Evolutionary conservation across 2,329 filamentous ascomycete species (phyloP).

Genomic region (Penicillium sp.): DNA sequence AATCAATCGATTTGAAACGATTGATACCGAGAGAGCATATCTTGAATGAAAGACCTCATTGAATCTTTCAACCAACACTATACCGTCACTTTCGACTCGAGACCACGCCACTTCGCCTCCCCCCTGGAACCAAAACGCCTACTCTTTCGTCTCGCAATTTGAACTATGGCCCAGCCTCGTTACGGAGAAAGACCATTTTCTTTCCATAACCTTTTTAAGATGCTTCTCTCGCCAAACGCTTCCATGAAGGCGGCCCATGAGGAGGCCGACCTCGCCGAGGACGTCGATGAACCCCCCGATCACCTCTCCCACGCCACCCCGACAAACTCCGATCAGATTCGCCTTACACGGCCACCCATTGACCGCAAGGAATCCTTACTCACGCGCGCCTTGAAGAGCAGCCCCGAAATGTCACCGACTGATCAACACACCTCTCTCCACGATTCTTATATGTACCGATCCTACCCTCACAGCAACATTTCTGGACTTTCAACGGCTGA

Average conservation of each 20-base stretch:
- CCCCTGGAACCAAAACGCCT: conserved; percentile 10
- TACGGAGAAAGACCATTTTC: conserved; percentile 36
- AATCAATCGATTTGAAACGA: conserved; percentile 31
- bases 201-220: conserved; percentile 46
- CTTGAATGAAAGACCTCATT: conserved; percentile 20
- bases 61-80: conserved; percentile 9
- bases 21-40: conserved; percentile 31
- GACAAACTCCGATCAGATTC: conserved; percentile 30
- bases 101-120: conserved; percentile 14
- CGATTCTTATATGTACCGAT: conserved; percentile 62
- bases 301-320: conserved; percentile 30
- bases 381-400: conserved; percentile 76
- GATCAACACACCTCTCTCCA: conserved; percentile 34
- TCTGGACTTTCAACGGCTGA: conserved; percentile 85
- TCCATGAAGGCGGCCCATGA: conserved; percentile 39
- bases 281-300: conserved; percentile 89
- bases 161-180: conserved; percentile 36
- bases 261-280: conserved; percentile 69
- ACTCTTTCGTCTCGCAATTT: conserved; percentile 1
- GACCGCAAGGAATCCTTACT: conserved; percentile 77
- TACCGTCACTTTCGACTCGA: conserved; percentile 15
- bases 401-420: conserved; percentile 54
- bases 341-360: conserved; percentile 50
- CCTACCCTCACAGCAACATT: conserved; percentile 66
- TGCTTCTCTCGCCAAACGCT: conserved; percentile 47